Conservation (phyloP, 371 early-diverging fungal genomes). For the Mortierella sp. region DNA sequence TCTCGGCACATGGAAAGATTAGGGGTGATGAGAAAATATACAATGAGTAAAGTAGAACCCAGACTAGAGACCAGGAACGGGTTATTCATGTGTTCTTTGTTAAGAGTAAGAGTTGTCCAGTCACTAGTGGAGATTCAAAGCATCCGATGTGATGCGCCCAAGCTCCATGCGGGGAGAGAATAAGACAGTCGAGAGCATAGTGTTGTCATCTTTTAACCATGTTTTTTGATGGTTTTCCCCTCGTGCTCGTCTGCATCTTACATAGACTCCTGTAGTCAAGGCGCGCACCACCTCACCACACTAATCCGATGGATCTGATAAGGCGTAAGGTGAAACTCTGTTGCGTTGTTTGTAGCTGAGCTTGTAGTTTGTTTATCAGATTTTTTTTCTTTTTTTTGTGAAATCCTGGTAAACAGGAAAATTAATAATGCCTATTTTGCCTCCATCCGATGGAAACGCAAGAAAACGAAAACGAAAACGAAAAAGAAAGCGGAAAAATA, state of each 20-base stretch:
- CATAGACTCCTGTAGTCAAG: background rate
- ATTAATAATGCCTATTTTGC: background rate
- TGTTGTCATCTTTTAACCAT: background rate
- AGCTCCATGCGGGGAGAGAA: background rate
- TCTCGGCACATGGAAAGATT: background rate
- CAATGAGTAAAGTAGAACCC: background rate
- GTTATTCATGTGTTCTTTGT: background rate
- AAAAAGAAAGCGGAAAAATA: background rate
- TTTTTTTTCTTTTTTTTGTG: conserved; percentile 1
- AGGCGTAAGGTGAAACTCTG: background rate
- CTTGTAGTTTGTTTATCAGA: conserved; percentile 22
- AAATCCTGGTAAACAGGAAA: background rate
- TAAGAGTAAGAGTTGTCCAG: background rate
- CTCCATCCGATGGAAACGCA: background rate
- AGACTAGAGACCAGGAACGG: background rate
- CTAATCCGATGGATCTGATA: conserved; percentile 20
- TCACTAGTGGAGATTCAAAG: conserved; percentile 2
- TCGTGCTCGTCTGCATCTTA: background rate
- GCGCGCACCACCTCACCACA: background rate
- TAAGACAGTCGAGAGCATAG: background rate
- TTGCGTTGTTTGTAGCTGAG: background rate
- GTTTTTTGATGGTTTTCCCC: too few relatives aligned
- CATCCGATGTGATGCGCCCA: background rate
- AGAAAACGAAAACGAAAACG: background rate
- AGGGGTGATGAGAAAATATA: background rate